Percentiles rank a stretch among this genome's conserved stretches.
Conservation (phyloP, 805 yeast species). For the Diddensiella transvaalensis region DNA sequence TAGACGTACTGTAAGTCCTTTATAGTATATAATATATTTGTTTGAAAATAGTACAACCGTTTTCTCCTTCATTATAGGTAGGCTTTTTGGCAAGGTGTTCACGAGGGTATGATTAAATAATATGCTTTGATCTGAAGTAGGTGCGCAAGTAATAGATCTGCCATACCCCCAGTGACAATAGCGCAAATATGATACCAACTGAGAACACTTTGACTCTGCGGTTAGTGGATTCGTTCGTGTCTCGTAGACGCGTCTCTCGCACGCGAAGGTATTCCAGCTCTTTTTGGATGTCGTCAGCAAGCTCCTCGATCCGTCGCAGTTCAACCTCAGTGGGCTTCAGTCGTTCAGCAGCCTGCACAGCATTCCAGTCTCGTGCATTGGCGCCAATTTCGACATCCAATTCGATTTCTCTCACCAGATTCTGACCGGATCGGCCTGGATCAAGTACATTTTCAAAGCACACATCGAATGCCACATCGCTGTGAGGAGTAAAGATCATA, state of each 20-base stretch:
- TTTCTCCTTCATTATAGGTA: too few species aligned
- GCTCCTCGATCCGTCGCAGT: conserved; percentile 79
- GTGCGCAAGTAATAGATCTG: conserved; percentile 88
- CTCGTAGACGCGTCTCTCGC: conserved; percentile 91
- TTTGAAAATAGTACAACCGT: background rate
- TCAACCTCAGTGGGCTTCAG: conserved; percentile 91
- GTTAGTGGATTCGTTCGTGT: conserved; percentile 95
- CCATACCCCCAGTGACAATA: conserved; percentile 83
- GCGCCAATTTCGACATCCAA: conserved; percentile 94
- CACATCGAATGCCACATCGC: conserved; percentile 81
- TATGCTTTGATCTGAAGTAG: conserved; percentile 61
- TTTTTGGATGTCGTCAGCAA: conserved; percentile 72
- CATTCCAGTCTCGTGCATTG: conserved; percentile 97
- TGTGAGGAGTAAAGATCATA: conserved; percentile 81
- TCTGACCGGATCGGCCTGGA: conserved; percentile 34
- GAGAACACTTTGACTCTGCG: conserved; percentile 89
- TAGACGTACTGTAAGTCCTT: conserved; percentile 15
- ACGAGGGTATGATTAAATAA: conserved; percentile 32
- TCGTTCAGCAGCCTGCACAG: conserved; percentile 86
- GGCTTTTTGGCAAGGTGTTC: too few species aligned
- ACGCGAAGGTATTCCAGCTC: conserved; percentile 79
- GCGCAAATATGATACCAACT: conserved; percentile 58
- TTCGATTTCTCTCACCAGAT: conserved; percentile 67
- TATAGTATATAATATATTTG: background rate
- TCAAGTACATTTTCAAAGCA: conserved; percentile 70